Evolutionary conservation across 116 monocot genomes (phyloP).

Genomic region (Iris pallida): DNA sequence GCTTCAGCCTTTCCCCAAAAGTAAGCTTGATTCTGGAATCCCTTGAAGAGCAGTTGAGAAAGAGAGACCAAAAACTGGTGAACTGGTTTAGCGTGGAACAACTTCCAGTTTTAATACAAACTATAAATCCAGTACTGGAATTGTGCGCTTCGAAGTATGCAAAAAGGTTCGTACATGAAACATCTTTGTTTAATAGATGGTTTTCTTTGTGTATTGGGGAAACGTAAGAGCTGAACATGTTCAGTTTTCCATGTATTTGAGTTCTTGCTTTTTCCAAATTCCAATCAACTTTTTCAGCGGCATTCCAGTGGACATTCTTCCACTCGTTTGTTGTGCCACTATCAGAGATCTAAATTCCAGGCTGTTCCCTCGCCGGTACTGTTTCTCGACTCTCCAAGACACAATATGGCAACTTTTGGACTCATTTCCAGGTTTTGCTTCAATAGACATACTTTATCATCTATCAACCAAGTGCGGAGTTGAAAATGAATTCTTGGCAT

Average conservation of each 20-base stretch:
- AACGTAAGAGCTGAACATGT: too few species aligned
- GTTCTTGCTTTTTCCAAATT: background rate
- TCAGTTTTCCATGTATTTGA: background rate
- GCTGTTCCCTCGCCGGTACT: background rate
- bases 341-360: conserved; percentile 3
- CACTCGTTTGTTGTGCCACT: conserved; percentile 8
- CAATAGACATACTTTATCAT: conserved; percentile 5
- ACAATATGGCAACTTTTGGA: conserved; percentile 7
- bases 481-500: conserved; percentile 9
- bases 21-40: background rate
- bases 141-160: conserved; percentile 5
- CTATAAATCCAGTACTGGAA: conserved; percentile 6
- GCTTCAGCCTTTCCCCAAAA: conserved; percentile 13
- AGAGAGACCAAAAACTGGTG: background rate
- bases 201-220: background rate
- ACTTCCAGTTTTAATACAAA: conserved; percentile 10
- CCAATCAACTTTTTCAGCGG: conserved; percentile 3
- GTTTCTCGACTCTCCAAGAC: background rate
- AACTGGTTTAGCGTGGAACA: conserved; percentile 8
- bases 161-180: conserved; percentile 10
- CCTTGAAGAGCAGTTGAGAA: background rate
- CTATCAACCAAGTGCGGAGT: conserved; percentile 5
- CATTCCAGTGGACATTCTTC: conserved; percentile 11
- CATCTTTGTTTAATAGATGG: background rate
- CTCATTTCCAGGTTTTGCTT: conserved; percentile 3